These are phyloP conservation scores for Tanacetum coccineum DNA, from an alignment of 129 eudicot species.

Conservation along the genomic window DNA sequence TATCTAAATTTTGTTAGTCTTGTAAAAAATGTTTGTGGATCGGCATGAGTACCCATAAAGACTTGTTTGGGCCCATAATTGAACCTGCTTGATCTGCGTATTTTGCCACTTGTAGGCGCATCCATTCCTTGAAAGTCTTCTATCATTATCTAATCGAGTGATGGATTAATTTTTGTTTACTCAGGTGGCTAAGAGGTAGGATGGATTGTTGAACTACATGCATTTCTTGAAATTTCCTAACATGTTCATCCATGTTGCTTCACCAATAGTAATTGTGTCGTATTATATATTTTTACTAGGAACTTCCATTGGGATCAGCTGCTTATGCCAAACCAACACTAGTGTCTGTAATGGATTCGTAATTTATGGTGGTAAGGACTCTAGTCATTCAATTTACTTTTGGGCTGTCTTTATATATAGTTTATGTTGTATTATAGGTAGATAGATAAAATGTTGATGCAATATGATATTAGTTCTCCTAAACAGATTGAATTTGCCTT, in stretches of 20 bases:
- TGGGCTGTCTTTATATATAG: no score
- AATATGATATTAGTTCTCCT: not conserved
- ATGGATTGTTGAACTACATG: constrained; percentile 60
- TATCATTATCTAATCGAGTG: not conserved
- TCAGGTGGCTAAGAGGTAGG: constrained; percentile 71
- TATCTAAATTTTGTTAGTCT: no score
- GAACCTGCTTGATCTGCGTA: no score
- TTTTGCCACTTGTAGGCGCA: no score
- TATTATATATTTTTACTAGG: constrained; percentile 57
- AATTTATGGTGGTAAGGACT: no score
- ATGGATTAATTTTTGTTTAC: constrained; percentile 13
- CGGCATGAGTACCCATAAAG: no score
- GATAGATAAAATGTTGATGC: no score
- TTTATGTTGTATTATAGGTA: no score
- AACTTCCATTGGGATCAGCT: constrained; percentile 63
- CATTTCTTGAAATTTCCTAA: constrained; percentile 71
- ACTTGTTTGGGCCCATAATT: no score
- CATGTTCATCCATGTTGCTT: constrained; percentile 73
- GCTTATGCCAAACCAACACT: constrained; percentile 79
- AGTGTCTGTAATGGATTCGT: no score
- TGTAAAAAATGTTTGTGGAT: no score
- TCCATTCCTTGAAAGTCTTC: constrained; percentile 4
- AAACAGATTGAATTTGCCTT: constrained; percentile 1
- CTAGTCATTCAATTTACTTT: no score
- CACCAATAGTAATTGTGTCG: constrained; percentile 72